Evolutionary conservation across 108 stramenopile genomes (phyloP).

Genomic region (Cyclostephanos tholiformis): DNA sequence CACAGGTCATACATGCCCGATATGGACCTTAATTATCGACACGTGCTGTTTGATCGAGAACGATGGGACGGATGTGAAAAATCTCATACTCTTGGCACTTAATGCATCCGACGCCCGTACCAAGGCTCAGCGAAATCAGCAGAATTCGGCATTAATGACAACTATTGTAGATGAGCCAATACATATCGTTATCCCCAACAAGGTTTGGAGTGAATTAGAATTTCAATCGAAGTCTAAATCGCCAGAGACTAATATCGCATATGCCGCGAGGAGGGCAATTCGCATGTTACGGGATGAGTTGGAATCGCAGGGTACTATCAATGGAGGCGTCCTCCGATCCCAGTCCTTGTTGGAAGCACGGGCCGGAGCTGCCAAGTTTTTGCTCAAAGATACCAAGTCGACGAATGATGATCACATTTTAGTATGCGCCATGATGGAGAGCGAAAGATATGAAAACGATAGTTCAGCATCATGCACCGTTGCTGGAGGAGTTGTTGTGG

Average conservation of each 20-base stretch:
- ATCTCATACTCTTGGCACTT: conserved; percentile 12
- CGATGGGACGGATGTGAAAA: conserved; percentile 8
- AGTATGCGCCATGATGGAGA: conserved; percentile 20
- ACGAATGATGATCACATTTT: conserved; percentile 28
- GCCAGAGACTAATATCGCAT: background rate
- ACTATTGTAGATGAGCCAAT: conserved; percentile 17
- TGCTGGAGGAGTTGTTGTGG: conserved; percentile 24
- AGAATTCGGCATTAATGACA: background rate
- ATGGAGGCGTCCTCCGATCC: background rate
- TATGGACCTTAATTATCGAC: conserved; percentile 21
- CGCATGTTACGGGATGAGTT: conserved; percentile 26
- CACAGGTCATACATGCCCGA: background rate
- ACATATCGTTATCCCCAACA: conserved; percentile 11
- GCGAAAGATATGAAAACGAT: conserved; percentile 5
- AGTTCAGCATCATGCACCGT: no score
- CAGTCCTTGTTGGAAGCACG: conserved; percentile 19
- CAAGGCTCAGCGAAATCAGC: background rate
- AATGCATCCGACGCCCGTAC: background rate
- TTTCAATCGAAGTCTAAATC: conserved; percentile 20
- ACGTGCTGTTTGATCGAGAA: conserved; percentile 19
- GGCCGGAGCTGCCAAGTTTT: conserved; percentile 5
- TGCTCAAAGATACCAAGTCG: background rate
- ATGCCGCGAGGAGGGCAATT: conserved; percentile 7
- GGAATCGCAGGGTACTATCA: background rate
- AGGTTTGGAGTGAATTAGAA: conserved; percentile 26